Base-by-base conservation (phyloP, 2,329 filamentous ascomycete species). In the Hawksworthiomyces lignivorus region DNA sequence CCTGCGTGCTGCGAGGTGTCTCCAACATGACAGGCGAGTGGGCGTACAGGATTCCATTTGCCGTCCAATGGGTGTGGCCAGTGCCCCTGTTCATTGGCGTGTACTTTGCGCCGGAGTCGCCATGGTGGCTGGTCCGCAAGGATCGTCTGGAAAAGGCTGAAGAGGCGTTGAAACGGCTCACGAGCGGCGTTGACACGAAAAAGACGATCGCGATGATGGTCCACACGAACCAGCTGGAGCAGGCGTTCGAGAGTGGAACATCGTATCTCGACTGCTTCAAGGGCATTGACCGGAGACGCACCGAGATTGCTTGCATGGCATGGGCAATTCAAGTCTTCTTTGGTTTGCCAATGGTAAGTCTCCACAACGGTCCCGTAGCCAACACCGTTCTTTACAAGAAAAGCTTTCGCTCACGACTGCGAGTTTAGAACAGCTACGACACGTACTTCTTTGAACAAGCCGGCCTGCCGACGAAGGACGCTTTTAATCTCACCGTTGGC, bases 161-260 rank as follows among this genome's bases (percentile, higher is more conserved):
- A 33, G 47, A 49, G 10, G 58, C 63, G 4, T 49, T 71, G 41
- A 55, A 57, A 2, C 53, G 61, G 20, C 51, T 80, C 41, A 72
- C 73, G 50, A 65, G 63, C 7, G 53, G 68, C 28, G 63, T 70
- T 21, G 62, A 75, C 42, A 58, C 68, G 5, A 58, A 66, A 21
- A 63, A 70, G 39, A 68, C 67, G 9, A 55, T 80, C 21, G 62
- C 72, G 3, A 69, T 75, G 52, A 78, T 81, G 54, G 59, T 70
- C 18, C 70, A 78, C 50, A 81, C 77, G 0, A 73, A 78, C 45
- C 64, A 69, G 43, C 60, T 77, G 2, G 75, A 80, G 55, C 62
- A 69, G 46, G 67, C 72, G 41, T 61, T 65, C 39, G 65, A 72
- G 45, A 62, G 64, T 3, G 68, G 69, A 1, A 70, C 68, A 29